Base-by-base conservation (phyloP, 1,284 basidiomycete genomes). In the Tetrapyrgos nigripes region DNA sequence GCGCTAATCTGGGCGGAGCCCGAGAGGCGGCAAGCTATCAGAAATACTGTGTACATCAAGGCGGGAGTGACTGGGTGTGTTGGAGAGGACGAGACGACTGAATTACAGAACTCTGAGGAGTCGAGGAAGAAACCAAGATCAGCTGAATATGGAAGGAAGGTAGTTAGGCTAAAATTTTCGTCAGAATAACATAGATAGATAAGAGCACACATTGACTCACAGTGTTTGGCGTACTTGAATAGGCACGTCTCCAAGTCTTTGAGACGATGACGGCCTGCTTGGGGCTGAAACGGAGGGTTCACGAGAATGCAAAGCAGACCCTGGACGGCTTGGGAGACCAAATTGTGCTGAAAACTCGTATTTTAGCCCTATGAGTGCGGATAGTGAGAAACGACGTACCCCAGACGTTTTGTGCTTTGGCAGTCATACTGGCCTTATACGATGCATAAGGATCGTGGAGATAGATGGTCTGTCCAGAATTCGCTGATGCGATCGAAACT, bases 101-200 rank as follows among this genome's bases (percentile, higher is more conserved):
- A 9, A n/a, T 8, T 40, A n/a, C 37, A 40, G 45, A 78, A 75
- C 11, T 69, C 68, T 3, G 65, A 57, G 3, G 66, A 50, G 50
- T 78, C 69, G 13, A 79, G 61, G 61, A 80, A 80, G 59, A 80
- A 79, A 1, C 77, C 76, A 50, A 77, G 65, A 21, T 75, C 72
- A 5, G 62, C 58, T 3, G 72, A 68, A 53, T 71, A 68, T 33
- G 66, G 63, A 11, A 78, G 64, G 58, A 79, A 79, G 2, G 59
- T 58, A 47, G 73, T 62, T 46, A 77, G 54, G 23, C 77, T 78
- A n/a, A 49, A 24, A 23, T 24, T 8, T 47, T 29, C 23, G 29
- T 47, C 29, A 17, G 50, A 5, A 26, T 27, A 4, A 31, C 9
- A 17, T 11, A 6, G n/a, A 14, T 29, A 27, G 3, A 19, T 29